Percentiles rank a stretch among this genome's conserved stretches.
Conservation (phyloP, 768 basidiomycete species). For the Hypholoma sublateritium region DNA sequence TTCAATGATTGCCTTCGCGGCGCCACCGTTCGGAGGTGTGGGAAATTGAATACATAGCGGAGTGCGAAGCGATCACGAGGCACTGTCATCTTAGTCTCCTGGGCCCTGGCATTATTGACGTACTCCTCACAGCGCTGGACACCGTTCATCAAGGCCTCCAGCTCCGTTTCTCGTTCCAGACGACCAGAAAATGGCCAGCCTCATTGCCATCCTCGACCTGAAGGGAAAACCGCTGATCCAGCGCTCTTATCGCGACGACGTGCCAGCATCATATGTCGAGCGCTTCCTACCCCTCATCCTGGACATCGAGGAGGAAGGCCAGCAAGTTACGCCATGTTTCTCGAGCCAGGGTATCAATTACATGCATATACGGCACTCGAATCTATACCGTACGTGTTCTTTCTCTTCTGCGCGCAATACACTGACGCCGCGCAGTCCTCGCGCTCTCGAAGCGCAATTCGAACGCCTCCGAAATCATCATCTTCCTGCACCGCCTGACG, state of each 20-base stretch:
- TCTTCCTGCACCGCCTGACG: constrained; percentile 92
- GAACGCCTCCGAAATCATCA: constrained; percentile 94
- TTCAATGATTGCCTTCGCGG: no score
- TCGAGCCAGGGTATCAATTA: constrained; percentile 95
- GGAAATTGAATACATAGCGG: no score
- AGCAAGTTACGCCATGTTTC: constrained; percentile 96
- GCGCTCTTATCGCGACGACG: constrained; percentile 94
- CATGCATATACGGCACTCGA: constrained; percentile 98
- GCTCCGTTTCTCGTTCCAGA: neutral
- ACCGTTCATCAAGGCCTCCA: neutral
- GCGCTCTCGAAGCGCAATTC: constrained; percentile 95
- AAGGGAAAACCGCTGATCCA: constrained; percentile 99
- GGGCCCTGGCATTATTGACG: neutral
- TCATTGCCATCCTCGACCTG: constrained; percentile 95
- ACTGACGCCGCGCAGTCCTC: constrained; percentile 56
- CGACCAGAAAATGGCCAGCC: constrained; percentile 41
- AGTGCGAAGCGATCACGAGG: no score
- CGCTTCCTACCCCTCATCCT: constrained; percentile 91
- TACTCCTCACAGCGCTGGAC: neutral
- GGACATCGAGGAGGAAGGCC: constrained; percentile 96
- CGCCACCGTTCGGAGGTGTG: no score
- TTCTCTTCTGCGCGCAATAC: neutral
- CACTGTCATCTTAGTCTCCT: neutral
- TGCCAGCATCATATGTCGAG: constrained; percentile 85
- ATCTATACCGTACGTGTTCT: constrained; percentile 82